Evolutionary conservation across 768 basidiomycete genomes (phyloP).

Genomic region (Neoboletus brunneissimus): DNA sequence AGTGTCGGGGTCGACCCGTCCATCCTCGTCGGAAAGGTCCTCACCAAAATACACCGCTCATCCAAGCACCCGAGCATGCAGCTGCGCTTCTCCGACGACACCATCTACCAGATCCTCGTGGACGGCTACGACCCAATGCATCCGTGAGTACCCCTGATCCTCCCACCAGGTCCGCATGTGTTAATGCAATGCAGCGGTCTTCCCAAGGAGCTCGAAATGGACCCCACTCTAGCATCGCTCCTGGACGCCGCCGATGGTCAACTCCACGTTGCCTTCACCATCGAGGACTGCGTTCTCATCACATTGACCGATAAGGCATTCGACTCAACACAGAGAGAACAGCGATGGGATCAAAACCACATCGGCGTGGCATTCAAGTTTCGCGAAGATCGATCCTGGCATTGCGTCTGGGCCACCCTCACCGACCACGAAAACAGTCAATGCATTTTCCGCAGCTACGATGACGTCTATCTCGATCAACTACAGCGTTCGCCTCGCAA

Average conservation of each 20-base stretch:
- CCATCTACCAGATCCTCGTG: conserved; percentile 50
- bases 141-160: conserved; percentile 26
- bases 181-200: conserved; percentile 36
- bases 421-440: conserved; percentile 47
- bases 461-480: conserved; percentile 55
- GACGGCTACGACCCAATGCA: conserved; percentile 60
- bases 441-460: conserved; percentile 56
- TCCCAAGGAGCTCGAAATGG: conserved; percentile 59
- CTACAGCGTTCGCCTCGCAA: conserved; percentile 43
- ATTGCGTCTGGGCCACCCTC: conserved; percentile 64
- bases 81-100: conserved; percentile 45
- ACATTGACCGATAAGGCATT: conserved; percentile 60
- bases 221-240: conserved; percentile 38
- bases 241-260: conserved; percentile 40
- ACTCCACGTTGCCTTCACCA: conserved; percentile 36
- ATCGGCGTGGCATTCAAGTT: conserved; percentile 54
- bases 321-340: conserved; percentile 33
- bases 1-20: conserved; percentile 40
- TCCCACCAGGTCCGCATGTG: background rate
- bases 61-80: conserved; percentile 45
- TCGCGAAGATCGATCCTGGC: conserved; percentile 47
- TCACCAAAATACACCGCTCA: conserved; percentile 41
- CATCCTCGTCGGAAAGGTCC: conserved; percentile 42
- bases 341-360: conserved; percentile 37
- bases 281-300: conserved; percentile 53